Conservation (phyloP, 2,329 filamentous ascomycete species). For the Cryphonectria parasitica region DNA sequence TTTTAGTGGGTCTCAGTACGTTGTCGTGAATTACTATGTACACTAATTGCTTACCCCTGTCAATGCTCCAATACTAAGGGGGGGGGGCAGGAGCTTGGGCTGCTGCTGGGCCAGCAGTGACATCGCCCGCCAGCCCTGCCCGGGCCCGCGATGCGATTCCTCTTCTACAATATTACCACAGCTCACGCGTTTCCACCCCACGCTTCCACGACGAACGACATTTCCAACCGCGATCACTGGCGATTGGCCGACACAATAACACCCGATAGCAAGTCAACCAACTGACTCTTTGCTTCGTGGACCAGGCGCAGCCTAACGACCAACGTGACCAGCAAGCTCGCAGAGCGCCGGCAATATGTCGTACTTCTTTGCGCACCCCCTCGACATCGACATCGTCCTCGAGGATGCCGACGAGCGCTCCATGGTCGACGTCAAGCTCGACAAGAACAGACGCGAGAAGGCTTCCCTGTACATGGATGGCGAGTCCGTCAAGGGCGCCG, state of each 20-base stretch:
- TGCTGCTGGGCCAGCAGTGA: constrained; percentile 6
- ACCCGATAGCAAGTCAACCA: background rate
- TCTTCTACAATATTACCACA: constrained; percentile 6
- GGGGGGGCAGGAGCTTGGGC: constrained; percentile 8
- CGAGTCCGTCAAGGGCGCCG: constrained; percentile 94
- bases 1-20: background rate
- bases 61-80: background rate
- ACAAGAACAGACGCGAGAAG: constrained; percentile 97
- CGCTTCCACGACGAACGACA: background rate
- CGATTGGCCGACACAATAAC: background rate
- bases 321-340: constrained; percentile 26
- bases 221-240: background rate
- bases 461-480: constrained; percentile 97
- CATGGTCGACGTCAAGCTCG: constrained; percentile 96
- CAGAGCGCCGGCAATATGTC: constrained; percentile 66
- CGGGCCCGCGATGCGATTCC: background rate
- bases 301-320: constrained; percentile 21
- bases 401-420: constrained; percentile 92
- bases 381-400: constrained; percentile 98
- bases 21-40: background rate
- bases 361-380: constrained; percentile 96
- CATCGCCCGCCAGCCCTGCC: constrained; percentile 8
- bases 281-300: background rate
- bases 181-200: background rate
- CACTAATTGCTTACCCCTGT: constrained; percentile 8